Evolutionary conservation across 2,329 filamentous ascomycete species (phyloP).

Genomic region (Grosmannia serpens): DNA sequence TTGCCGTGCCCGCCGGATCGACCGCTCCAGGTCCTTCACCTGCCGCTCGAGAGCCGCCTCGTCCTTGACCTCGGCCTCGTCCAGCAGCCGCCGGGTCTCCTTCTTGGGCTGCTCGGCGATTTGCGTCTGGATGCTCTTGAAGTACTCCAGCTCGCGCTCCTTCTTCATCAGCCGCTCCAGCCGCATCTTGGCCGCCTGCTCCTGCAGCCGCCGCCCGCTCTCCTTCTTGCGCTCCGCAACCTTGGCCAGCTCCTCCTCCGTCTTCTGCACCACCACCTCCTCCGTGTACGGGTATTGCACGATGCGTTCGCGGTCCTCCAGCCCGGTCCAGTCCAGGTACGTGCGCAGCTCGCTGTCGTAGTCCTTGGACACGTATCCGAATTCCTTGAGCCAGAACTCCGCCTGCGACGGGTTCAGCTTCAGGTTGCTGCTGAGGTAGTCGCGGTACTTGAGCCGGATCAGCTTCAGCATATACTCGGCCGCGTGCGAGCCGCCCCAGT

Average conservation of each 20-base stretch:
- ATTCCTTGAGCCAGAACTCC: conserved; percentile 74
- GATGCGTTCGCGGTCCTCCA: conserved; percentile 80
- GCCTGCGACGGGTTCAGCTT: conserved; percentile 81
- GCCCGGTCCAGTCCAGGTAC: conserved; percentile 81
- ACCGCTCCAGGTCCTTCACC: conserved; percentile 81
- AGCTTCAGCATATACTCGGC: conserved; percentile 88
- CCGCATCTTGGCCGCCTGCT: conserved; percentile 95
- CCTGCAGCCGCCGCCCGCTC: conserved; percentile 79
- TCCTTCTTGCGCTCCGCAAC: conserved; percentile 94
- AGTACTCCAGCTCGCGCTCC: conserved; percentile 90
- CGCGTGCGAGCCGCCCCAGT: conserved; percentile 87
- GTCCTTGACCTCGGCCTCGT: conserved; percentile 85
- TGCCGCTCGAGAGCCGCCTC: conserved; percentile 74
- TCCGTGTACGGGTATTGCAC: conserved; percentile 92
- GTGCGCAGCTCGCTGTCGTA: conserved; percentile 67
- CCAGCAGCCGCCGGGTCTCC: conserved; percentile 73
- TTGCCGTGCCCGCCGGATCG: conserved; percentile 78
- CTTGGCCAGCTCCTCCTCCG: conserved; percentile 79
- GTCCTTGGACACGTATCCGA: conserved; percentile 79
- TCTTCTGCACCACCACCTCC: conserved; percentile 82
- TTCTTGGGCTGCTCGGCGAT: conserved; percentile 77
- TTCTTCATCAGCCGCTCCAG: conserved; percentile 92
- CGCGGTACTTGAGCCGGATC: conserved; percentile 74
- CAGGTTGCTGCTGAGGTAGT: conserved; percentile 57
- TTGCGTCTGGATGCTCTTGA: conserved; percentile 66